Base-by-base conservation (phyloP, 2,329 filamentous ascomycete genomes). In the Plenodomus lindquistii region DNA sequence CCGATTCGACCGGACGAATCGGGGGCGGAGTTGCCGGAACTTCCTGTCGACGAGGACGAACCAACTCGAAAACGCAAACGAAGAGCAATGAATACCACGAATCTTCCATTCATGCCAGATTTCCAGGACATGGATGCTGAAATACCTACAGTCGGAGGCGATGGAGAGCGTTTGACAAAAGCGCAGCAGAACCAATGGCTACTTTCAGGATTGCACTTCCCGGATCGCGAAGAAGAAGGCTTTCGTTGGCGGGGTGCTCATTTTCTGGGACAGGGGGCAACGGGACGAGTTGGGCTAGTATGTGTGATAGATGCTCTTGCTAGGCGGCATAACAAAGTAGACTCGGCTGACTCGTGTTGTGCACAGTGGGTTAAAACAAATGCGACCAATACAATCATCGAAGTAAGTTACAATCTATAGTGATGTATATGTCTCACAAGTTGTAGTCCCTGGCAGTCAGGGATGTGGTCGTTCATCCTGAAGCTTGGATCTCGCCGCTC, bases 401-500 rank as follows among this genome's bases (percentile, higher is more conserved):
- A 7, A 4, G 27, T 31, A 15, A 31, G 27, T 15, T 24, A 13
- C 6, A 31, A 6, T 21, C 15, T 17, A 34, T 21, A 9, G 35
- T 44, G 9, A 42, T 31, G 19, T 22, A 44, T 22, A 10, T 13
- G 15, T 13, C n/a, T 41, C 39, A 31, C 22, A 15, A 29, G 4
- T 17, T 19, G 17, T 11, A 31, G 2, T 31, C 16, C 10, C 10
- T 19, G 10, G 24, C 35, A 15, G 35, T 37, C 16, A 18, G 15
- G 7, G 35, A 37, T 13, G 16, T 37, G 35, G 35, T 37, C 15
- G n/a, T 17, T 5, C 10, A 4, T 18, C 16, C 10, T 18, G 15
- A 4, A 8, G 17, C 40, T 4, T 54, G 46, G 48, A 22, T 40
- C n/a, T 38, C 43, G 18, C 50, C 54, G 0, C 37, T 51, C 2